These are phyloP conservation scores for Thinopyrum obtusiflorum DNA, from an alignment of 202 grass and related monocot genomes.

Conservation along the genomic window DNA sequence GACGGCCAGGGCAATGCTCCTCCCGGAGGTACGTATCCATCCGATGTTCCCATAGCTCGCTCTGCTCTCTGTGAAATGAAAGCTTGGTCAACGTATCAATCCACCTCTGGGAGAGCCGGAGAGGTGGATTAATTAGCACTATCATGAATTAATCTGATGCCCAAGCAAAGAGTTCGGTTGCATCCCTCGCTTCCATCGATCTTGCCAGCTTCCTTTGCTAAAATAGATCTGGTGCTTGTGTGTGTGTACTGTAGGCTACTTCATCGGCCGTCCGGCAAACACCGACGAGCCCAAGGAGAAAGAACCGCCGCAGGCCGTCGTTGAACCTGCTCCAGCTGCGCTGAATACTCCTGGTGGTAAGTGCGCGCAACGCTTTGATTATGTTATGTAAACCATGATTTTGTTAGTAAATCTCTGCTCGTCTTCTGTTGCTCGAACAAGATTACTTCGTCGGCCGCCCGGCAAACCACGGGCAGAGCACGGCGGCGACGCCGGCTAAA, in stretches of 20 bases:
- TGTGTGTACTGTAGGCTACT: constrained; percentile 5
- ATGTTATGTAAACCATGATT: background rate
- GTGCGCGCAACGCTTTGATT: background rate
- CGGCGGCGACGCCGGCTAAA: background rate
- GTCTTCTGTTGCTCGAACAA: background rate
- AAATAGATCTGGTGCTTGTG: background rate
- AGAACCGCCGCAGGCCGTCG: background rate
- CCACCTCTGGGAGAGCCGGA: background rate
- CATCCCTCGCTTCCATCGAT: background rate
- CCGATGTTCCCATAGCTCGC: background rate
- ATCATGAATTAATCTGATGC: background rate
- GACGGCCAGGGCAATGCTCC: constrained; percentile 8
- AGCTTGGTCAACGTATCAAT: background rate
- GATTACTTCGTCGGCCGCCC: constrained; percentile 23
- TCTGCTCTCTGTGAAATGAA: background rate
- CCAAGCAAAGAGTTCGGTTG: background rate
- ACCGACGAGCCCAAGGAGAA: background rate
- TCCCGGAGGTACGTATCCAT: constrained; percentile 19
- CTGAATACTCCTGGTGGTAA: background rate
- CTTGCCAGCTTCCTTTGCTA: background rate
- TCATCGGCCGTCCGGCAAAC: constrained; percentile 1
- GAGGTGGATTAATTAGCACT: background rate
- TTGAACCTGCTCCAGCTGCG: background rate
- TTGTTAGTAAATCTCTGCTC: background rate
- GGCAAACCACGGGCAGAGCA: background rate